Conservation (phyloP, 305 asterid genomes). For the Ajuga reptans region DNA sequence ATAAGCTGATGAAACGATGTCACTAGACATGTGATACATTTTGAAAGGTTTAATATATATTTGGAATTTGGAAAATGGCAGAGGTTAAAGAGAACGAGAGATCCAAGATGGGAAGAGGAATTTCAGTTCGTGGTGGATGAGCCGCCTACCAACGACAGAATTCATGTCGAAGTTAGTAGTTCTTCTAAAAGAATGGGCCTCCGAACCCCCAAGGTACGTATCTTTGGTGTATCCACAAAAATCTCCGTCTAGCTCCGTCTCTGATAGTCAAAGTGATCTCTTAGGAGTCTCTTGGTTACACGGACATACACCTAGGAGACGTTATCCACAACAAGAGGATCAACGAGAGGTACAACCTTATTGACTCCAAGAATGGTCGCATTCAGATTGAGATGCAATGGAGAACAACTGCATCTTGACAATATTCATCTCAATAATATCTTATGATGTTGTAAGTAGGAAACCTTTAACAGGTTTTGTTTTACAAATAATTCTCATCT, state of each 20-base stretch:
- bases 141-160: slow-evolving; percentile 58
- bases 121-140: slow-evolving; percentile 62
- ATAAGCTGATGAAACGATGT: too few species aligned
- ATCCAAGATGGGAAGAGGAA: slow-evolving; percentile 89
- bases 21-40: too few species aligned
- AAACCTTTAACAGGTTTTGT: too few species aligned
- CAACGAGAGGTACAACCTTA: slow-evolving; percentile 58
- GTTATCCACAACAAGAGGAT: slow-evolving; percentile 50
- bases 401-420: slow-evolving; percentile 47
- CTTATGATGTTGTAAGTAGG: too few species aligned
- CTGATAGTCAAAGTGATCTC: too few species aligned
- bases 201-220: slow-evolving; percentile 62
- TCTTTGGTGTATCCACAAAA: too few species aligned
- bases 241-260: too few species aligned
- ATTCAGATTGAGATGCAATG: slow-evolving; percentile 62
- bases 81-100: slow-evolving; percentile 61
- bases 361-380: slow-evolving; percentile 57
- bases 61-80: background rate
- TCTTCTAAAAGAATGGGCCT: slow-evolving; percentile 55
- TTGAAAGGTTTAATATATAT: too few species aligned
- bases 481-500: too few species aligned
- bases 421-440: too few species aligned
- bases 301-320: slow-evolving; percentile 47
- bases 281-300: slow-evolving; percentile 58
- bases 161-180: slow-evolving; percentile 72